phyloP scores from a whole-genome alignment of 805 yeast genomes.

The Hanseniaspora guilliermondii region DNA sequence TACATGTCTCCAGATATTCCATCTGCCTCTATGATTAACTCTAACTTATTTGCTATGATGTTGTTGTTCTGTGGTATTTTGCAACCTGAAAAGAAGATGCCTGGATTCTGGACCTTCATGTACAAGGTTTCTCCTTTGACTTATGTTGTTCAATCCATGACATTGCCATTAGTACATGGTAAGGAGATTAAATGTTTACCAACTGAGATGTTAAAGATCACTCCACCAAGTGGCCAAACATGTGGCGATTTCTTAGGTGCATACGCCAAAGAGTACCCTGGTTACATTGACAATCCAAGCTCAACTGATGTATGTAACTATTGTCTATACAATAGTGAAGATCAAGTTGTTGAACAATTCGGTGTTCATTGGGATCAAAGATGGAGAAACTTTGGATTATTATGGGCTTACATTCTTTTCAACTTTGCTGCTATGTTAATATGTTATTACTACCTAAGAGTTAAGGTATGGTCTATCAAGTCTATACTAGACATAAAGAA shows the following conservation, averaged over 20 bases:
- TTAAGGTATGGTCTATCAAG: conserved; percentile 28
- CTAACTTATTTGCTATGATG: conserved; percentile 42
- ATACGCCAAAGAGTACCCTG: conserved; percentile 29
- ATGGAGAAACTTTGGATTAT: conserved; percentile 57
- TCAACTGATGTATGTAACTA: conserved; percentile 44
- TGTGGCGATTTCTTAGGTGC: conserved; percentile 35
- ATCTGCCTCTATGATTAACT: conserved; percentile 32
- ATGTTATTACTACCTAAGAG: conserved; percentile 30
- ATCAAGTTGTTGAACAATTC: conserved; percentile 42
- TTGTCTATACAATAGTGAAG: conserved; percentile 48
- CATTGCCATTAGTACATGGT: conserved; percentile 31
- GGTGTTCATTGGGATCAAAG: conserved; percentile 34
- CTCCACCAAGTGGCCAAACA: conserved; percentile 37
- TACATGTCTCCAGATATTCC: conserved; percentile 35
- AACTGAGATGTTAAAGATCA: conserved; percentile 29
- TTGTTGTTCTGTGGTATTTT: conserved; percentile 44
- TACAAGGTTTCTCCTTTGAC: conserved; percentile 37
- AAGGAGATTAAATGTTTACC: conserved; percentile 30
- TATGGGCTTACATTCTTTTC: conserved; percentile 34
- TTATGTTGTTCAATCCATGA: conserved; percentile 35
- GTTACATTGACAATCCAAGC: conserved; percentile 33
- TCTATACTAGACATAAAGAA: conserved; percentile 30
- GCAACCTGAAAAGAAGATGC: conserved; percentile 34
- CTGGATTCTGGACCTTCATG: conserved; percentile 41
- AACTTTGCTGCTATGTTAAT: conserved; percentile 31